A percentile compares a stretch with the other conserved stretches of the same genome.
Conservation (phyloP, 257 asterid species). For the Perilla frutescens region DNA sequence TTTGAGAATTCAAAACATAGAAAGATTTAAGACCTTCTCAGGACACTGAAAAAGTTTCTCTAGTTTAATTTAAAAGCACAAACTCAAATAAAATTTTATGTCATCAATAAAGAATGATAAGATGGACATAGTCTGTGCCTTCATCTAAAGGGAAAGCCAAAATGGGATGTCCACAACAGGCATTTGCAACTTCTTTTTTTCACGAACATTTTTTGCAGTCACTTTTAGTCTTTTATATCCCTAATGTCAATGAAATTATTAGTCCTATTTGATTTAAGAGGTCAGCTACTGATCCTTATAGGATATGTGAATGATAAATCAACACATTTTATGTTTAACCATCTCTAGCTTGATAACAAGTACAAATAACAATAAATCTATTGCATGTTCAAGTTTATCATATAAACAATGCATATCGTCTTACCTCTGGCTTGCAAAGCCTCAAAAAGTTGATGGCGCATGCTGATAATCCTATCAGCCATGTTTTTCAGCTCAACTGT, state of each 20-base stretch:
- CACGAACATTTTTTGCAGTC: neutral
- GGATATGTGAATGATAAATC: neutral
- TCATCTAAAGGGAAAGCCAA: neutral
- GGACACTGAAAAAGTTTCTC: neutral
- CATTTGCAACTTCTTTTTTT: neutral
- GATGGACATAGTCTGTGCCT: too few relatives aligned
- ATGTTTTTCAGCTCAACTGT: constrained; percentile 78
- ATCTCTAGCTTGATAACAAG: constrained; percentile 1
- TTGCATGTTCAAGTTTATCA: neutral
- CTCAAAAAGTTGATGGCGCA: constrained; percentile 78
- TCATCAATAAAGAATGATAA: neutral
- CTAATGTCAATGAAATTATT: neutral
- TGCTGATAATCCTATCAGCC: constrained; percentile 87
- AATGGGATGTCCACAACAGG: neutral
- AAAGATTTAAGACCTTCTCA: neutral
- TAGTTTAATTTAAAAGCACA: neutral
- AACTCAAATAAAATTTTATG: neutral
- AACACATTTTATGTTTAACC: neutral
- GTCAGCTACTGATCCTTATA: neutral
- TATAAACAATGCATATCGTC: constrained; percentile 1
- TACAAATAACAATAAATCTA: neutral
- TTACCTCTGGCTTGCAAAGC: constrained; percentile 68
- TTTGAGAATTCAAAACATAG: neutral
- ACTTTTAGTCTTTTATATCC: neutral
- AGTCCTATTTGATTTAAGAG: neutral